phyloP scores from a whole-genome alignment of 306 rosid species.

The Vigna unguiculata region DNA sequence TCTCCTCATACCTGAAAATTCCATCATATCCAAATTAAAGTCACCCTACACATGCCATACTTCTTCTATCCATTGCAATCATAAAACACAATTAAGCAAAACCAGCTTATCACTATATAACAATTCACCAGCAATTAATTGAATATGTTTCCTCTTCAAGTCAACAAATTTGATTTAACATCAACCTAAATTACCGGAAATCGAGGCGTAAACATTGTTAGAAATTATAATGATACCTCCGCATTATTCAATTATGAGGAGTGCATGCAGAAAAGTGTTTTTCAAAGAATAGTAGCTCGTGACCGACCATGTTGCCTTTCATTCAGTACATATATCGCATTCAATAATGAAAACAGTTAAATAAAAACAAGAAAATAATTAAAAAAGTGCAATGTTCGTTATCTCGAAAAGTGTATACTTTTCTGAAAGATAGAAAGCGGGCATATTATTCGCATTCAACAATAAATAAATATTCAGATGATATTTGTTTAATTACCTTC shows the following conservation, averaged over 20 bases:
- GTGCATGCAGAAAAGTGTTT: conserved; percentile 27
- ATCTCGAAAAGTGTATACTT: conserved; percentile 33
- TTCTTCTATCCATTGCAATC: background rate
- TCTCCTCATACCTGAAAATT: conserved; percentile 86
- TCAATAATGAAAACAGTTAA: conserved; percentile 38
- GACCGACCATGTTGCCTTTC: conserved; percentile 28
- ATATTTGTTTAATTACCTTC: conserved; percentile 67
- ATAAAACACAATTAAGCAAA: no score
- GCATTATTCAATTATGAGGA: conserved; percentile 6
- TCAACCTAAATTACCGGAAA: background rate
- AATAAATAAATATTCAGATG: background rate
- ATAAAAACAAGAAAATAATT: conserved; percentile 28
- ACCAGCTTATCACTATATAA: no score
- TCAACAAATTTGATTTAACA: background rate
- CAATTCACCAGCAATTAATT: background rate
- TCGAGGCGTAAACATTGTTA: background rate
- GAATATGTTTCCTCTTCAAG: background rate
- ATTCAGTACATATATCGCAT: conserved; percentile 23
- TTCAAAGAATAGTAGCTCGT: conserved; percentile 15
- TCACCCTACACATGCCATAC: conserved; percentile 22
- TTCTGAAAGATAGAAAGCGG: background rate
- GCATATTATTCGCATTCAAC: background rate
- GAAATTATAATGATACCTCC: background rate
- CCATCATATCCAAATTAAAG: conserved; percentile 23
- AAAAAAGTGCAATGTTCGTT: conserved; percentile 34